These are phyloP conservation scores for Penicillium janthinellum DNA, from an alignment of 2,329 filamentous ascomycete genomes.

Conservation along the genomic window DNA sequence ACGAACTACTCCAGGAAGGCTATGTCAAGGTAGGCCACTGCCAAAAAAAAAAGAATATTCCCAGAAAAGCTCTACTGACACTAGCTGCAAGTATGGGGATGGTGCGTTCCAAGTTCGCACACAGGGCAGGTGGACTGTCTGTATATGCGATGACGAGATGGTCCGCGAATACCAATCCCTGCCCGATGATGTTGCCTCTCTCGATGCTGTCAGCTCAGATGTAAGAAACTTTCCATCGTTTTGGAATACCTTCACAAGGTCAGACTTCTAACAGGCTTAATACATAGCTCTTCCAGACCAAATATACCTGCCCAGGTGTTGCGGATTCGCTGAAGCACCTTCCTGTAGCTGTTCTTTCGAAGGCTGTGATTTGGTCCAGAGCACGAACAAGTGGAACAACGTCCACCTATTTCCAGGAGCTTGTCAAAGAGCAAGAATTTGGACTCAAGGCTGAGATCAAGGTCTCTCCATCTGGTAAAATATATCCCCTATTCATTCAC, in stretches of 20 bases:
- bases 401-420: not conserved
- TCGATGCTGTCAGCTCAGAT: not conserved
- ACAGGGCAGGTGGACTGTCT: not conserved
- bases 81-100: not conserved
- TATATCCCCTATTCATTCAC: no score
- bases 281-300: not conserved
- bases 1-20: not conserved
- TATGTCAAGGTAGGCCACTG: not conserved
- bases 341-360: not conserved
- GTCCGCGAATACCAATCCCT: not conserved
- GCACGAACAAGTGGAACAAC: not conserved
- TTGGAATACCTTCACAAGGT: not conserved
- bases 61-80: not conserved
- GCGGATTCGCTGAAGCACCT: not conserved
- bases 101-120: not conserved
- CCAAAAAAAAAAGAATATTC: not conserved
- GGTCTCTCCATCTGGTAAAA: no score
- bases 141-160: not conserved
- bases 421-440: not conserved
- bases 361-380: not conserved
- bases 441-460: no score
- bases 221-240: not conserved
- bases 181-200: not conserved
- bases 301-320: not conserved
- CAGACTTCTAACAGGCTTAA: not conserved